A percentile compares a stretch with the other conserved stretches of the same genome.
These are phyloP conservation scores for Collybia nuda DNA, from an alignment of 768 basidiomycete genomes.

Conservation along the genomic window DNA sequence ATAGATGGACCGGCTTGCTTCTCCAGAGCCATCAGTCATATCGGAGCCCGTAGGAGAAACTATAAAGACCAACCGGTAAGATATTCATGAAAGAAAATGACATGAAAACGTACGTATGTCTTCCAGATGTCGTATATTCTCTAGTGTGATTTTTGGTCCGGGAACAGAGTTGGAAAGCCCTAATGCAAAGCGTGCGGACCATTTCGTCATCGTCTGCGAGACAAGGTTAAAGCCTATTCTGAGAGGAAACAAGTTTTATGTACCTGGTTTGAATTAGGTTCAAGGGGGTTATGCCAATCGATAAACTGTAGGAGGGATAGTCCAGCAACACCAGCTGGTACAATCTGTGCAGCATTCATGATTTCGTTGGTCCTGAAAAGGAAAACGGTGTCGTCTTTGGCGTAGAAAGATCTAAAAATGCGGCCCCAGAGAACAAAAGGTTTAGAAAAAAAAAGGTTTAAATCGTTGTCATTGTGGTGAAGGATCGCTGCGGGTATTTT, in stretches of 20 bases:
- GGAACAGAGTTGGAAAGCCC: constrained; percentile 67
- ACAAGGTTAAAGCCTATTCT: neutral
- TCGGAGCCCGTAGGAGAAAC: constrained; percentile 31
- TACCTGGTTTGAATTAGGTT: constrained; percentile 51
- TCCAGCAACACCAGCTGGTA: constrained; percentile 5
- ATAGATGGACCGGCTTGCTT: constrained; percentile 37
- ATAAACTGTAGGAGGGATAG: constrained; percentile 47
- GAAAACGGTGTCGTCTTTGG: constrained; percentile 59
- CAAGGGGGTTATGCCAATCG: constrained; percentile 53
- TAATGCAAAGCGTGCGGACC: constrained; percentile 60
- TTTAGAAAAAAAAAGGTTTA: constrained; percentile 42
- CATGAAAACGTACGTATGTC: constrained; percentile 46
- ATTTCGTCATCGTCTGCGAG: constrained; percentile 59
- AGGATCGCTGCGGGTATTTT: constrained; percentile 36
- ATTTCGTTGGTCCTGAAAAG: constrained; percentile 54
- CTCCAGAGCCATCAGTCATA: constrained; percentile 60
- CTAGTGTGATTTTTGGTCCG: constrained; percentile 38
- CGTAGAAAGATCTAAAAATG: constrained; percentile 61
- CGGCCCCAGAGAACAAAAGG: constrained; percentile 53
- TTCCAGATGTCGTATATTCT: constrained; percentile 34
- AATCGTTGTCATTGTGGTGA: constrained; percentile 24
- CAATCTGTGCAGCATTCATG: constrained; percentile 17
- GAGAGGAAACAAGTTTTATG: constrained; percentile 2
- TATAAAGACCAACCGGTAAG: constrained; percentile 10
- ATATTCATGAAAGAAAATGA: neutral